A percentile compares a stretch with the other conserved stretches of the same genome.
These are phyloP conservation scores for Cyberlindnera nakhonratchasimensis DNA, from an alignment of 805 yeast species.

Conservation along the genomic window DNA sequence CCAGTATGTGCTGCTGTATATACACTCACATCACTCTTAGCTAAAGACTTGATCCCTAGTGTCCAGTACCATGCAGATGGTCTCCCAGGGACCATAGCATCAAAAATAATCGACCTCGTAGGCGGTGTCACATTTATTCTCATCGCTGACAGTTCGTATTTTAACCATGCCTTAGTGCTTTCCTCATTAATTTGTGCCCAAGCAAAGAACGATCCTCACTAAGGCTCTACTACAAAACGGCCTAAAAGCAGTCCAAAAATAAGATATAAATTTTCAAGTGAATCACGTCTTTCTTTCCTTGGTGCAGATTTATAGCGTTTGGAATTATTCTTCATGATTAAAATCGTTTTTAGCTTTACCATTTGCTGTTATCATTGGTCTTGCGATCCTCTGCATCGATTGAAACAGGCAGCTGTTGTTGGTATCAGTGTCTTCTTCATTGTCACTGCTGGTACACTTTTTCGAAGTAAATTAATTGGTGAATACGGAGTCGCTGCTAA, in stretches of 20 bases:
- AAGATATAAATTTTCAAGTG: conserved; percentile 54
- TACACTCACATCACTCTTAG: conserved; percentile 49
- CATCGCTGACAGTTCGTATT: conserved; percentile 27
- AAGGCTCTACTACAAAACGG: conserved; percentile 65
- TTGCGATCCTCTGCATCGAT: conserved; percentile 56
- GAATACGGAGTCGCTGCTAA: conserved; percentile 47
- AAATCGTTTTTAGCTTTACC: conserved; percentile 23
- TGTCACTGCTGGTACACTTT: conserved; percentile 42
- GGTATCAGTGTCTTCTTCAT: conserved; percentile 50
- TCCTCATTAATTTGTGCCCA: conserved; percentile 69
- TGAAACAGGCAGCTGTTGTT: conserved; percentile 63
- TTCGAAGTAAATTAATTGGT: conserved; percentile 42
- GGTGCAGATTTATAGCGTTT: conserved; percentile 71
- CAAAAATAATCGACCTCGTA: conserved; percentile 70
- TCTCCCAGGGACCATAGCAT: conserved; percentile 35
- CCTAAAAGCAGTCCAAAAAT: conserved; percentile 53
- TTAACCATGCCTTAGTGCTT: conserved; percentile 43
- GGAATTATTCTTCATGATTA: background rate
- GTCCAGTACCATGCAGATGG: conserved; percentile 37
- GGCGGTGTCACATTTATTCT: conserved; percentile 55
- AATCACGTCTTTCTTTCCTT: conserved; percentile 67
- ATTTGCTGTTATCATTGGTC: conserved; percentile 50
- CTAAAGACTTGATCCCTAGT: conserved; percentile 46
- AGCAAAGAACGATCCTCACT: conserved; percentile 60
- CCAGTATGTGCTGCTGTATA: conserved; percentile 20